Conservation (phyloP, 1,284 basidiomycete species). For the Trichosporon ovoides region DNA sequence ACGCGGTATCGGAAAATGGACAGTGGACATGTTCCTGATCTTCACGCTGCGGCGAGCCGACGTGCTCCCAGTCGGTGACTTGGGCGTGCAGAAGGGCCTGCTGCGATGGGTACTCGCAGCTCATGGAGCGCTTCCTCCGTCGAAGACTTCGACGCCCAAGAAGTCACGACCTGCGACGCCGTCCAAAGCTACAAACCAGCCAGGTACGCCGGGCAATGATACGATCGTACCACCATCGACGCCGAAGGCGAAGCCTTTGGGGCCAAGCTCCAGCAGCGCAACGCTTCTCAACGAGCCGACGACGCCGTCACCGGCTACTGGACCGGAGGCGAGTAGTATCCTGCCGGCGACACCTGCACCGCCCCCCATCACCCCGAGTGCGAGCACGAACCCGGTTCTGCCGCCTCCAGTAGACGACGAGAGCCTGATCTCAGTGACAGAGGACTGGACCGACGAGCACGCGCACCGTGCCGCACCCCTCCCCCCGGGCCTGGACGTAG, state of each 20-base stretch:
- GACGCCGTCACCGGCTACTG: neutral
- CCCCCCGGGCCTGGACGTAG: slow-evolving; percentile 60
- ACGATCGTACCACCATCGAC: neutral
- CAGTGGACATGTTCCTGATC: slow-evolving; percentile 83
- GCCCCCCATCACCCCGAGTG: slow-evolving; percentile 13
- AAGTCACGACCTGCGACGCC: slow-evolving; percentile 18
- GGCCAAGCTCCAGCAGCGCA: neutral
- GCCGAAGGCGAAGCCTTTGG: neutral
- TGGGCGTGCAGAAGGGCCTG: slow-evolving; percentile 74
- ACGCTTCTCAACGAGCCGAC: neutral
- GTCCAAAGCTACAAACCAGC: neutral
- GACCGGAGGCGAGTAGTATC: too few relatives aligned
- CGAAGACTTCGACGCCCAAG: slow-evolving; percentile 51
- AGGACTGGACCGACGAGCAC: slow-evolving; percentile 21
- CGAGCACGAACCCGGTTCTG: slow-evolving; percentile 18
- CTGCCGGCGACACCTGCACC: slow-evolving; percentile 4
- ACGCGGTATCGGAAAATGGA: slow-evolving; percentile 65
- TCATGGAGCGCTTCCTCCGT: slow-evolving; percentile 49
- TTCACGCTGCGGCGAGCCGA: slow-evolving; percentile 77
- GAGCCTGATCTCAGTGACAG: slow-evolving; percentile 10
- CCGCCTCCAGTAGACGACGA: slow-evolving; percentile 11
- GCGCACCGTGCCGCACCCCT: slow-evolving; percentile 49
- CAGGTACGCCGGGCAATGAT: neutral
- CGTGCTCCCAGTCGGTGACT: slow-evolving; percentile 73
- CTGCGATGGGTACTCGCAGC: slow-evolving; percentile 67